These are phyloP conservation scores for Barnettozyma californica DNA, from an alignment of 805 yeast species.

Conservation along the genomic window DNA sequence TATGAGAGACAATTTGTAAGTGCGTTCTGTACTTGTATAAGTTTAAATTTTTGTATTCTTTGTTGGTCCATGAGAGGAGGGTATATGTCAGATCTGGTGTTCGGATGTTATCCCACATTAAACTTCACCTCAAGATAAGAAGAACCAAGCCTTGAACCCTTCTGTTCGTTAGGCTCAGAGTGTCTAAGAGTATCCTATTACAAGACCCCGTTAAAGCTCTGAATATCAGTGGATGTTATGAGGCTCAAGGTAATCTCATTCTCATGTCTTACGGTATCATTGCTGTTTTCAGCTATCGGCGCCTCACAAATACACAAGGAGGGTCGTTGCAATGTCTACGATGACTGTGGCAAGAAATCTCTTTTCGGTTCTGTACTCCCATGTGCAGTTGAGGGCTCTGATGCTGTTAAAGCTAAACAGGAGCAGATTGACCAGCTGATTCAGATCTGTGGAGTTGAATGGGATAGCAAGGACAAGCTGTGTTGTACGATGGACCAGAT, in stretches of 20 bases:
- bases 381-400: conserved; percentile 56
- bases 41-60: too few species aligned
- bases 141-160: not conserved
- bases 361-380: conserved; percentile 79
- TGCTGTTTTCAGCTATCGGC: not conserved
- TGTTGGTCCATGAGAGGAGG: too few species aligned
- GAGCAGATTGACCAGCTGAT: conserved; percentile 41
- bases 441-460: conserved; percentile 69
- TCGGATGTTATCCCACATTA: not conserved
- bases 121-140: not conserved
- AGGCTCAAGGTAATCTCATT: not conserved
- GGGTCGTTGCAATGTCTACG: conserved; percentile 32
- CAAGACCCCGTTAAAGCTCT: not conserved
- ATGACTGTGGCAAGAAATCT: conserved; percentile 70
- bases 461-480: conserved; percentile 41
- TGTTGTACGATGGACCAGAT: conserved; percentile 75
- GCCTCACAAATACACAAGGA: conserved; percentile 2
- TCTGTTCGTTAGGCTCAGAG: not conserved
- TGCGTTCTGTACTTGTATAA: too few species aligned
- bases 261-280: not conserved
- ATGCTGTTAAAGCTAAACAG: conserved; percentile 39
- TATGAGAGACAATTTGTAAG: too few species aligned
- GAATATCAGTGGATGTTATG: not conserved
- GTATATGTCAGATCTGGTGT: not conserved
- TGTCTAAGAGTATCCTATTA: not conserved